Conservation (phyloP, 2,329 filamentous ascomycete genomes). For the Hypoxylon sp. region DNA sequence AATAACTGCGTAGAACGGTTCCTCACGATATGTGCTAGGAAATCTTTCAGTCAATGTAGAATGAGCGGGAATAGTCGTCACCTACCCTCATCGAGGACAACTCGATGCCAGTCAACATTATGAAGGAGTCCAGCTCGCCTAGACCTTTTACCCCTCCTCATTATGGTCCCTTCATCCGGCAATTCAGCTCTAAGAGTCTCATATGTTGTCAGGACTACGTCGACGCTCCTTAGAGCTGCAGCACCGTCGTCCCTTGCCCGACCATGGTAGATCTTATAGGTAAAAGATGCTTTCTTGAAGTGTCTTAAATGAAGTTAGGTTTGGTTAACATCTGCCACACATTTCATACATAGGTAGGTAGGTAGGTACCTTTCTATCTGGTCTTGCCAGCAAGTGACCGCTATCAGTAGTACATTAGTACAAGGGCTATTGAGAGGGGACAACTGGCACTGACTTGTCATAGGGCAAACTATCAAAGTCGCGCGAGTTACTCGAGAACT, state of each 20-base stretch:
- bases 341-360: too few relatives aligned
- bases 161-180: background rate
- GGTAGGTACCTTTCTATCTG: conserved; percentile 34
- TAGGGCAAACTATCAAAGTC: conserved; percentile 30
- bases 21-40: conserved; percentile 28
- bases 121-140: conserved; percentile 8
- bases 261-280: conserved; percentile 27
- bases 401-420: conserved; percentile 11
- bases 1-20: conserved; percentile 28
- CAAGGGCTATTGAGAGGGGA: background rate
- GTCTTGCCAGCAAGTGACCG: conserved; percentile 30
- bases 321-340: accelerated
- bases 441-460: conserved; percentile 23
- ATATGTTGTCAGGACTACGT: conserved; percentile 33
- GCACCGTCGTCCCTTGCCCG: conserved; percentile 8
- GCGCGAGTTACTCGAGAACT: background rate
- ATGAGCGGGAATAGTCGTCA: background rate
- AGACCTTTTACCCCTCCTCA: background rate
- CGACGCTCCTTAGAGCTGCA: background rate
- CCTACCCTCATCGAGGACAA: conserved; percentile 36
- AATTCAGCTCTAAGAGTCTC: conserved; percentile 27
- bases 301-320: conserved; percentile 28
- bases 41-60: background rate
- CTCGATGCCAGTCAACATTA: conserved; percentile 25
- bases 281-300: conserved; percentile 25